Conservation (phyloP, 257 asterid genomes). For the Solanum dulcamara region DNA sequence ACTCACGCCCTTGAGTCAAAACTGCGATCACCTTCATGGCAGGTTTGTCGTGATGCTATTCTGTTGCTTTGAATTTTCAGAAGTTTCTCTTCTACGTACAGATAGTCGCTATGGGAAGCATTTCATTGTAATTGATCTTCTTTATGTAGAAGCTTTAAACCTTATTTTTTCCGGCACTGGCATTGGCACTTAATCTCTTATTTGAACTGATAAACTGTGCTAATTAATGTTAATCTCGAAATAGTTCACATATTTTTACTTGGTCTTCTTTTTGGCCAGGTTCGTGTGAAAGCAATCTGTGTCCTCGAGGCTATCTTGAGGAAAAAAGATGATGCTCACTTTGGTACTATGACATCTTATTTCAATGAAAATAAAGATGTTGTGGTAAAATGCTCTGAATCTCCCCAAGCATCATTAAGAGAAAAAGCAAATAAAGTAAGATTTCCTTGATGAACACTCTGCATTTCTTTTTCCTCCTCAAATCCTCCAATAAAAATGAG, state of each 20-base stretch:
- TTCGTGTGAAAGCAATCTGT: slow-evolving; percentile 86
- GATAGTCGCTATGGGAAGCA: background rate
- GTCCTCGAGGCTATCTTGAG: slow-evolving; percentile 89
- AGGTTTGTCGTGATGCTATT: slow-evolving; percentile 31
- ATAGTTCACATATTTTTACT: background rate
- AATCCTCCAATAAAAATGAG: background rate
- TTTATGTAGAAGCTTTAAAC: background rate
- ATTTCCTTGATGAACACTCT: background rate
- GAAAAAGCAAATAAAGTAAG: slow-evolving; percentile 90
- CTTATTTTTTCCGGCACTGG: background rate
- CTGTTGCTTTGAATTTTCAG: background rate
- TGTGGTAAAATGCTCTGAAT: slow-evolving; percentile 76
- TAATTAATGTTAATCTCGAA: background rate
- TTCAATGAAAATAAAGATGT: slow-evolving; percentile 58
- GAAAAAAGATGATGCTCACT: slow-evolving; percentile 57
- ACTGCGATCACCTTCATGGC: slow-evolving; percentile 85
- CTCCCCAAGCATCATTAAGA: slow-evolving; percentile 95
- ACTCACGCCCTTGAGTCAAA: slow-evolving; percentile 69
- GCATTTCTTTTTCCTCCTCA: background rate
- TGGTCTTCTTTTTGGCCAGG: slow-evolving; percentile 36
- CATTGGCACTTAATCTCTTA: background rate
- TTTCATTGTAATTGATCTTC: background rate
- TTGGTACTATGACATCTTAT: slow-evolving; percentile 47
- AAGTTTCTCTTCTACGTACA: background rate
- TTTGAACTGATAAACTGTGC: background rate